Evolutionary conservation across 2,329 filamentous ascomycete species (phyloP).

Genomic region (Penicillium thymicola): DNA sequence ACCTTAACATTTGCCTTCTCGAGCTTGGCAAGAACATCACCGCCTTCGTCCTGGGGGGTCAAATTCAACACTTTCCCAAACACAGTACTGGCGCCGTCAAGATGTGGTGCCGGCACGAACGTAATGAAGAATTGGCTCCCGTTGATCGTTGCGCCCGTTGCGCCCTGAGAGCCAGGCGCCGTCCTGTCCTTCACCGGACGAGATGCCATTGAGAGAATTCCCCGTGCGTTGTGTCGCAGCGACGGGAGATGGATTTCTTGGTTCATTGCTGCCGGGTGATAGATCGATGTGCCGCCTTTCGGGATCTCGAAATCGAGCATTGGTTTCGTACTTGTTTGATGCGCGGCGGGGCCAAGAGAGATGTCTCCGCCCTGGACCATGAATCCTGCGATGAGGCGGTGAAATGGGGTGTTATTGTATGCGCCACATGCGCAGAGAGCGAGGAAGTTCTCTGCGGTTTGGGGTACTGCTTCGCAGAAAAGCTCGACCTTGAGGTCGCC

Average conservation of each 20-base stretch:
- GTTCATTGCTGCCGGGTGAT: constrained; percentile 51
- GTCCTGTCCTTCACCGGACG: constrained; percentile 45
- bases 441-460: constrained; percentile 78
- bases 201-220: constrained; percentile 59
- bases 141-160: constrained; percentile 44
- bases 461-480: constrained; percentile 92
- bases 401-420: constrained; percentile 61
- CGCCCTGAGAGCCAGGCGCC: constrained; percentile 47
- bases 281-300: constrained; percentile 57
- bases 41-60: constrained; percentile 44
- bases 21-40: constrained; percentile 47
- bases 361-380: constrained; percentile 62
- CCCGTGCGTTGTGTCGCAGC: constrained; percentile 55
- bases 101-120: constrained; percentile 58
- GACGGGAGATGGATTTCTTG: constrained; percentile 60
- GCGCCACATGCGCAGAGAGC: constrained; percentile 60
- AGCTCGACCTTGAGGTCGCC: constrained; percentile 94
- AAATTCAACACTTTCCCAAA: constrained; percentile 58
- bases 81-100: constrained; percentile 65
- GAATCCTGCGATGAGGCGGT: constrained; percentile 61
- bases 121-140: constrained; percentile 64
- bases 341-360: constrained; percentile 44
- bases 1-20: constrained; percentile 59
- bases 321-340: constrained; percentile 38
- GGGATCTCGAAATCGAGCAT: constrained; percentile 48